Evolutionary conservation across 345 rosid genomes (phyloP), one percentile per base, ranked within the genome.

Genomic region (Gynandropsis gynandra): DNA sequence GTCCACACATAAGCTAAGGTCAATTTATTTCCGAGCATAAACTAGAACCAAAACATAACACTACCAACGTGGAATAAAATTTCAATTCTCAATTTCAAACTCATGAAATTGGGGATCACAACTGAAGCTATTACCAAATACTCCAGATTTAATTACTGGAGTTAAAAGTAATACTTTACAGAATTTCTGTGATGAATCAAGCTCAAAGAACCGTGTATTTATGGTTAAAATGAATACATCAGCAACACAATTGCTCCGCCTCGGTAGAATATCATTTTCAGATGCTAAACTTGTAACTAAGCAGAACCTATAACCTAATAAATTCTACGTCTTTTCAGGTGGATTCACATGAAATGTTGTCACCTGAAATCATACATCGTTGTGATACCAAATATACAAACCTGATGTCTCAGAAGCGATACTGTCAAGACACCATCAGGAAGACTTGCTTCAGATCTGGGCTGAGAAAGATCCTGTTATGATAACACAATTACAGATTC

Each of bases 361-460:
- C 29, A 29, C 19, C 12, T 45, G 24, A 51, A 12, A 46, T 21
- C 27, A 34, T 9, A 16, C 29, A 24, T 24, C 29, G 5, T n/a
- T n/a, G 15, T 8, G 15, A 37, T 10, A 37, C 41, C 15, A 10
- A 56, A 48, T 27, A 17, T 53, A 15, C 64, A 56, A 63, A 90
- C 96, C 98, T 90, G 98, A 76, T 84, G 96, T 66, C 85, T 79
- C 71, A 90, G 49, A 51, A 90, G 98, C 55, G 92, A 75, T 54
- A 87, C 95, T 50, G 93, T 47, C 78, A 90, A 33, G 72, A 70
- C 54, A 70, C 95, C 96, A 16, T 87, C 87, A 10, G 98, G 96
- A 3, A 66, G 85, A 65, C 13, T 66, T 65, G 79, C 81, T 80
- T 92, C 98, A n/a, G 83, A 76, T 42, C 59, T 72, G 45, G 89